phyloP scores from a whole-genome alignment of 1,284 basidiomycete genomes.

The Anthracocystis walkeri region DNA sequence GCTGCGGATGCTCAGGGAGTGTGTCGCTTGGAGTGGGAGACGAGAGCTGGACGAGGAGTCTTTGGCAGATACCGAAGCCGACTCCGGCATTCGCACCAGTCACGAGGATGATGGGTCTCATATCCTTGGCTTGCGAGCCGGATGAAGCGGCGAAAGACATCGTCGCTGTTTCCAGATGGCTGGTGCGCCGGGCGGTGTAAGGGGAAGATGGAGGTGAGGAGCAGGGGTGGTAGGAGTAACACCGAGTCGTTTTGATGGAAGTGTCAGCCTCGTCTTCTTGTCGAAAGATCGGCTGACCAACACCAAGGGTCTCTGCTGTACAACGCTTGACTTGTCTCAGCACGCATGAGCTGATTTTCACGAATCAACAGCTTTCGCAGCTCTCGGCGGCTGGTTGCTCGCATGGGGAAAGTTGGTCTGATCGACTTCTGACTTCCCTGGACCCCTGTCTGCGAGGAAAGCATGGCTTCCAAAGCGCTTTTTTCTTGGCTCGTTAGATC shows the following conservation, averaged over 20 bases:
- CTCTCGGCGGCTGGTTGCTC: too few species aligned
- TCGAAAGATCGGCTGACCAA: conserved; percentile 3
- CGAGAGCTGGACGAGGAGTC: conserved; percentile 68
- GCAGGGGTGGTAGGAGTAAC: background rate
- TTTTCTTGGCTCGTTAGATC: background rate
- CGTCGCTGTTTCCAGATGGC: background rate
- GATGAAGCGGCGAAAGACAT: conserved; percentile 29
- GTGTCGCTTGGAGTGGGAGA: conserved; percentile 64
- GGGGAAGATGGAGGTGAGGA: background rate
- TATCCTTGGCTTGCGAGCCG: conserved; percentile 21
- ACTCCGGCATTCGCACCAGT: conserved; percentile 68
- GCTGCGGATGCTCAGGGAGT: conserved; percentile 42
- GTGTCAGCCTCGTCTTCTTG: background rate
- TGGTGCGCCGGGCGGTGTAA: background rate
- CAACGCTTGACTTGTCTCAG: background rate
- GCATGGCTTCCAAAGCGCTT: background rate
- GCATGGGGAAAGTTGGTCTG: background rate
- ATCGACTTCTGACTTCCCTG: conserved; percentile 9
- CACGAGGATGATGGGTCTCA: conserved; percentile 64
- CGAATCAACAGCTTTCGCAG: background rate
- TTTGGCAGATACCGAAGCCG: conserved; percentile 67
- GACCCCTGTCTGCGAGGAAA: conserved; percentile 7
- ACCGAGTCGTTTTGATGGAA: background rate
- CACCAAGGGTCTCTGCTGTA: background rate
- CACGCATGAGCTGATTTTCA: conserved; percentile 25